phyloP scores from a whole-genome alignment of 345 rosid genomes.

The Noccaea bulbosa region DNA sequence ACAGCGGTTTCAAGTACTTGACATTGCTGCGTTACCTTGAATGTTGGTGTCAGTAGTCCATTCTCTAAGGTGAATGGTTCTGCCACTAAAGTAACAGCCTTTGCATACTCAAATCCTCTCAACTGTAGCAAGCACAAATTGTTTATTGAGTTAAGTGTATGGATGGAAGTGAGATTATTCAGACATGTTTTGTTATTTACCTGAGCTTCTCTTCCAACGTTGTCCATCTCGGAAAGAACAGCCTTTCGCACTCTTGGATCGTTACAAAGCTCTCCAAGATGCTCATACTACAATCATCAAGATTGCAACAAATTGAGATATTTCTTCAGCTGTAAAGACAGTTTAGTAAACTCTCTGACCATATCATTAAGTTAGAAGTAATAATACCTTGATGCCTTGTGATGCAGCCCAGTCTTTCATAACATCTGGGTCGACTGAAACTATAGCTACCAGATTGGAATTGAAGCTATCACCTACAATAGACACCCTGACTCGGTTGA shows the following conservation, averaged over 20 bases:
- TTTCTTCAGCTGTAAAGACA: not conserved
- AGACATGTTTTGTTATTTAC: constrained; percentile 41
- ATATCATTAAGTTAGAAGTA: constrained; percentile 10
- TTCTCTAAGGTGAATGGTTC: constrained; percentile 82
- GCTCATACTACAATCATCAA: constrained; percentile 55
- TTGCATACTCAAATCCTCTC: constrained; percentile 79
- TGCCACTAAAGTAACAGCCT: constrained; percentile 77
- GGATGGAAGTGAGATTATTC: not conserved
- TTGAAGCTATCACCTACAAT: constrained; percentile 84
- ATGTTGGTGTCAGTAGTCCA: constrained; percentile 86
- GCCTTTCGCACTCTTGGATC: constrained; percentile 63
- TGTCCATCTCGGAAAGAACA: constrained; percentile 82
- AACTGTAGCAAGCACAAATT: constrained; percentile 46
- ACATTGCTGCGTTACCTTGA: constrained; percentile 56
- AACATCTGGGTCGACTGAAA: constrained; percentile 74
- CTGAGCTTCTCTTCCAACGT: constrained; percentile 67
- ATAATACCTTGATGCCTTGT: constrained; percentile 66
- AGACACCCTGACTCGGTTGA: constrained; percentile 35
- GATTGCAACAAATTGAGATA: not conserved
- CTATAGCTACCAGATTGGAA: constrained; percentile 74
- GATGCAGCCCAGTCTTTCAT: constrained; percentile 78
- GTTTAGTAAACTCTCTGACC: not conserved
- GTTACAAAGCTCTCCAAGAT: constrained; percentile 65
- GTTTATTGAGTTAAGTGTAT: not conserved
- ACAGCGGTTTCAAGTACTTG: not conserved